Base-by-base conservation (phyloP, 257 asterid species). In the Phtheirospermum japonicum region DNA sequence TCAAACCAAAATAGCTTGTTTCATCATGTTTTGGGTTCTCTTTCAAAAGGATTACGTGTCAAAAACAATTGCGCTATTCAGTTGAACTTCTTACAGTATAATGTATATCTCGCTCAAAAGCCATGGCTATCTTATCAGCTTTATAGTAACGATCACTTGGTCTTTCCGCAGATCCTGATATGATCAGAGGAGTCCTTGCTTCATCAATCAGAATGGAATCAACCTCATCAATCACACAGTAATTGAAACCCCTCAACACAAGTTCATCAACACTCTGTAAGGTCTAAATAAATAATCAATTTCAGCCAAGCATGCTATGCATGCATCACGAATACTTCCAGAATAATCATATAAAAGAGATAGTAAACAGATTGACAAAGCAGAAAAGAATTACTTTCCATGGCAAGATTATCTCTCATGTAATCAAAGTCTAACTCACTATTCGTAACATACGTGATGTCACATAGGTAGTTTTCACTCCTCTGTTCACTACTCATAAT, bases 141-240 rank as follows among this genome's bases (percentile, higher is more conserved):
- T 92, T 92, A 60, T 83, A 89, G 81, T 92, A 92, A 28, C 79
- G 89, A 65, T 89, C 99, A 67, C 99, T 92, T 71, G 95, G 99
- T 67, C 75, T 92, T 73, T 92, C 97, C 23, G 97, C 99, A 60
- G 96, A 87, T 65, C 97, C 97, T 34, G 99, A 92, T 83, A 92
- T 92, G 77, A 92, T 92, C 52, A 92, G 97, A 61, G 99, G 99
- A 62, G 97, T 89, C 81, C 99, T 89, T 76, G 99, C 99, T 83
- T 92, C 99, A 79, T 92, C 99, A 71, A 89, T 85, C 62, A 92
- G 90, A 77, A 92, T 85, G 49, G 99, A 92, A 77, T 92, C 99
- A 71, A 92, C 99, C 90, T 92, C 99, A 74, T 92, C 99, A 57
- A 92, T 92, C 73, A 92, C 97, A 59, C 97, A 92, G 80, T 83